Evolutionary conservation across 2,329 filamentous ascomycete species (phyloP).

Genomic region (Xylaria sp.): DNA sequence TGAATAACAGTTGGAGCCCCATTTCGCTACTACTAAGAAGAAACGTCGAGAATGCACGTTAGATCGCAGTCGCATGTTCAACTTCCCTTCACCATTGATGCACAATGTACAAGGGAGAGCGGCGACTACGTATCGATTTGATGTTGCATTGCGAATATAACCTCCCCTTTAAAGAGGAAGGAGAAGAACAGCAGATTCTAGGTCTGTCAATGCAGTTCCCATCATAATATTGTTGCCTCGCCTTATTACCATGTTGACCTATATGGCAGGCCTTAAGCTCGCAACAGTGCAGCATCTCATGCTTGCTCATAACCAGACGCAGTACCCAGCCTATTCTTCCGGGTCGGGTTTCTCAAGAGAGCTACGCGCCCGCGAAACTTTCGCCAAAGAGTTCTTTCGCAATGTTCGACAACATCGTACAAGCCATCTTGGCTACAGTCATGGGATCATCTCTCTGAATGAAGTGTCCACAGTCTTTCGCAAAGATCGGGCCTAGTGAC

Average conservation of each 20-base stretch:
- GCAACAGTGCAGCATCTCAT: neutral
- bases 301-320: neutral
- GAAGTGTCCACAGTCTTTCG: slow-evolving; percentile 48
- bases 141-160: no score
- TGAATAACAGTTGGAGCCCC: no score
- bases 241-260: neutral
- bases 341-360: neutral
- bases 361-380: neutral
- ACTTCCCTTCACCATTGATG: no score
- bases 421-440: slow-evolving; percentile 35
- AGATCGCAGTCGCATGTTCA: no score
- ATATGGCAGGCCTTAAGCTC: neutral
- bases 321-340: neutral
- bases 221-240: neutral
- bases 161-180: no score
- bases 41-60: no score
- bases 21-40: no score
- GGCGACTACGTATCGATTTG: no score
- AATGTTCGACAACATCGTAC: slow-evolving; percentile 16
- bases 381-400: slow-evolving; percentile 1
- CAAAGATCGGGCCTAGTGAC: slow-evolving; percentile 42
- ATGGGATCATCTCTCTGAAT: slow-evolving; percentile 49
- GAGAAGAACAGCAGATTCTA: no score
- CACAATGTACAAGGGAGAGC: no score
- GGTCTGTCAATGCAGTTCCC: no score